phyloP scores from a whole-genome alignment of 2,329 filamentous ascomycete species.

The Ambrosiella xylebori region DNA sequence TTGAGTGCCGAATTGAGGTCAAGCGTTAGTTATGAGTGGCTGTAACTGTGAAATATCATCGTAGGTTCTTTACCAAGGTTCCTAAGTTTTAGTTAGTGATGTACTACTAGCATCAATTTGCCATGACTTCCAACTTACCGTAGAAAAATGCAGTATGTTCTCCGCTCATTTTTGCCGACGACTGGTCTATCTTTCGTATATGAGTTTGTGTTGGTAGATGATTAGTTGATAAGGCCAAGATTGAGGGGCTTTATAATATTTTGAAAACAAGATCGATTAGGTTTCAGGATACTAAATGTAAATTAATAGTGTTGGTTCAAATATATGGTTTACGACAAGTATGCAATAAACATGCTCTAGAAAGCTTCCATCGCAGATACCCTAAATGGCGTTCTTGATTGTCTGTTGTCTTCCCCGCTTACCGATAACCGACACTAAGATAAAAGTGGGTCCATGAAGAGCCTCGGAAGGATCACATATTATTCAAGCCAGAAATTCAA shows the following conservation, averaged over 20 bases:
- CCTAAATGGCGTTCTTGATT: too few species aligned
- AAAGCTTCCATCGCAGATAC: too few species aligned
- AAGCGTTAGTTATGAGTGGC: not conserved
- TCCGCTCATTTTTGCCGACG: slow-evolving; percentile 12
- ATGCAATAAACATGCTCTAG: too few species aligned
- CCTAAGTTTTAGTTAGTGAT: slow-evolving; percentile 15
- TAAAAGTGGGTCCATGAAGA: not conserved
- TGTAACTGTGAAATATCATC: not conserved
- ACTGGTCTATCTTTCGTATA: slow-evolving; percentile 15
- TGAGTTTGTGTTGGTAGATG: not conserved
- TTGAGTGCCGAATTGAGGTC: slow-evolving; percentile 15
- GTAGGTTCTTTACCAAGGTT: slow-evolving; percentile 20
- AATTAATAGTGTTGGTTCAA: too few species aligned
- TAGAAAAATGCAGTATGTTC: slow-evolving; percentile 1
- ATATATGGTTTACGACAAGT: too few species aligned
- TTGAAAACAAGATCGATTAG: too few species aligned
- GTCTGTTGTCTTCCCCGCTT: not conserved
- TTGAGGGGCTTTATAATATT: too few species aligned
- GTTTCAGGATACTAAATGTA: too few species aligned
- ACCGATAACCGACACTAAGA: not conserved
- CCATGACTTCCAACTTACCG: not conserved
- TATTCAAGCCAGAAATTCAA: too few species aligned
- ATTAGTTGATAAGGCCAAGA: not conserved
- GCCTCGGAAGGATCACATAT: too few species aligned
- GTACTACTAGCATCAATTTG: too few species aligned